Base-by-base conservation (phyloP, 805 yeast genomes). In the Metschnikowia cubensis region DNA sequence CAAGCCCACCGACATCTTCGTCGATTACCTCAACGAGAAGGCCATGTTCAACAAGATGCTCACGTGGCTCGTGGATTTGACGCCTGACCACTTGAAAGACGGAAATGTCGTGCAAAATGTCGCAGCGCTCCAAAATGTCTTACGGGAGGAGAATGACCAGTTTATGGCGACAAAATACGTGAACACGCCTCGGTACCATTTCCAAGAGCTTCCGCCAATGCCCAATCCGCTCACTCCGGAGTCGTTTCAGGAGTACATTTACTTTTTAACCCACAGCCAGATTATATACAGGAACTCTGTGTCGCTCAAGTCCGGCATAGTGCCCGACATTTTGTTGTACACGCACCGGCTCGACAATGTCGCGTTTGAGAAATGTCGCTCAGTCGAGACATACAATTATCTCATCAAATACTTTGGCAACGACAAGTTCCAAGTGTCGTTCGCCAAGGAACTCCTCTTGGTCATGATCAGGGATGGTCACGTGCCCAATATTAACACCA, bases 391-490 rank as follows among this genome's bases (percentile, higher is more conserved):
- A 1, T 74, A 64, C 56, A 74, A 73, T 57, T 64, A 64, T 47
- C 59, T 73, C 21, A 73, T 74, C 48, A 60, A 70, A 45, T 74
- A 58, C 54, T 74, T 71, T 59, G 78, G 77, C 7, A 63, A 47
- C 50, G 66, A 61, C 43, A 73, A 73, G 53, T 64, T 69, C 56
- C 77, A 74, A 55, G 68, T 67, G 50, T 56, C 68, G 14, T 73
- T 73, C 58, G 73, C 76, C 4, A 53, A 75, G 22, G 72, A 68
- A 43, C 52, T 73, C 15, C 56, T 73, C 10, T 55, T 74, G 35
- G 74, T 71, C 29, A 72, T 74, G 76, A 58, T 67, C 35, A 64
- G 69, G 49, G 77, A 73, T 49, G 74, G 74, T 3, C 71, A 69
- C 45, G 52, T 53, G n/a, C 74, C 74, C 6, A 69, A 72, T 51